These are phyloP conservation scores for Abrus precatorius DNA, from an alignment of 306 rosid species.

Conservation along the genomic window DNA sequence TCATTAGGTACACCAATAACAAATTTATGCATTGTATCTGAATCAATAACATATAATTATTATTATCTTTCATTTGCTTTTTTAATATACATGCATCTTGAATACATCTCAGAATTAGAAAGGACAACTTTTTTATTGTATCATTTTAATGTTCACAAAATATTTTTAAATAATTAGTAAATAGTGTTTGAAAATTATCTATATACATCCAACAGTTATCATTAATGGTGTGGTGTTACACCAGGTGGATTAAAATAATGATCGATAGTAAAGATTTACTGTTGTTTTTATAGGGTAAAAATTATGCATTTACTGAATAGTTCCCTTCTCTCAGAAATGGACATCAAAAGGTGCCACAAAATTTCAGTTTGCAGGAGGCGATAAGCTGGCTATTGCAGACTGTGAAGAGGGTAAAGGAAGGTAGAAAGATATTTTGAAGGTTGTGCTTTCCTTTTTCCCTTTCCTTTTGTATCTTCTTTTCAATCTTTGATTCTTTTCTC, in stretches of 20 bases:
- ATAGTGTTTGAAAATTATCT: too few relatives aligned
- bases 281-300: background rate
- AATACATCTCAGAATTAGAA: too few relatives aligned
- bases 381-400: constrained; percentile 38
- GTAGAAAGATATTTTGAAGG: constrained; percentile 48
- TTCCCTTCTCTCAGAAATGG: constrained; percentile 6
- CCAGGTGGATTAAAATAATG: background rate
- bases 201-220: too few relatives aligned
- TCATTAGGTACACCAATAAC: too few relatives aligned
- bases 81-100: too few relatives aligned
- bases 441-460: constrained; percentile 22
- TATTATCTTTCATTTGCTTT: too few relatives aligned
- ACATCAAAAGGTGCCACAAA: constrained; percentile 42
- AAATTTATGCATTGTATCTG: too few relatives aligned
- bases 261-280: background rate
- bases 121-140: too few relatives aligned
- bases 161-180: too few relatives aligned
- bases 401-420: constrained; percentile 20
- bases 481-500: constrained; percentile 27
- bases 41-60: too few relatives aligned
- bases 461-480: constrained; percentile 6
- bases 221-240: too few relatives aligned
- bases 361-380: constrained; percentile 32
- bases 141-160: too few relatives aligned
- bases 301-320: background rate